Conservation (phyloP, 169 alveolate species). For the Eimeria mitis region DNA sequence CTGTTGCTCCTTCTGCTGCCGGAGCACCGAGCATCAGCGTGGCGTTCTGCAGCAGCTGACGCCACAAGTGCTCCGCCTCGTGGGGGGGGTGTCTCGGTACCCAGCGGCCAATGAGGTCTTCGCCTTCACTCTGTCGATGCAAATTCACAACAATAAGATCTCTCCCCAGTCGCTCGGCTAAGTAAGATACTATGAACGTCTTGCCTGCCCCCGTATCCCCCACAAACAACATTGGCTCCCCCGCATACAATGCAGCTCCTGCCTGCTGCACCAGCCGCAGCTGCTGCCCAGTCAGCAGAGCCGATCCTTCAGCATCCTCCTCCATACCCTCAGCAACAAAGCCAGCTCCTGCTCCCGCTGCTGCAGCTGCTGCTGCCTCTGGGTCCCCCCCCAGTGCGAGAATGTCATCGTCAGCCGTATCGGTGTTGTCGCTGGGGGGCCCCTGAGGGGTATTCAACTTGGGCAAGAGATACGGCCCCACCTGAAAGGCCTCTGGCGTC, state of each 20-base stretch:
- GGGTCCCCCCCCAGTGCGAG: background rate
- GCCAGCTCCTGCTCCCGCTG: background rate
- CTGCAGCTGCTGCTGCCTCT: conserved; percentile 12
- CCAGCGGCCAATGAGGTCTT: conserved; percentile 94
- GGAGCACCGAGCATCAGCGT: background rate
- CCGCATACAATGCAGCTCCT: conserved; percentile 88
- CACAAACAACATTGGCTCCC: conserved; percentile 97
- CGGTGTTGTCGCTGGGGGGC: background rate
- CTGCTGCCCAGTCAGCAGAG: conserved; percentile 86
- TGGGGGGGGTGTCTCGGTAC: conserved; percentile 81
- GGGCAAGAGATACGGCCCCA: conserved; percentile 60
- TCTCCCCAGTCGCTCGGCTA: conserved; percentile 92
- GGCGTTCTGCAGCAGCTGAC: conserved; percentile 20
- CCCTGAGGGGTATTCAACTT: background rate
- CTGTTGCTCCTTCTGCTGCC: background rate
- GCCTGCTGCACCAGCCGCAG: conserved; percentile 91
- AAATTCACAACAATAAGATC: conserved; percentile 96
- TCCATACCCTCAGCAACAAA: conserved; percentile 2
- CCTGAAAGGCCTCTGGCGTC: background rate
- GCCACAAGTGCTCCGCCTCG: conserved; percentile 21
- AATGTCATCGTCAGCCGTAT: background rate
- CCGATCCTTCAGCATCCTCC: conserved; percentile 41
- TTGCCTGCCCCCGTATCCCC: conserved; percentile 99
- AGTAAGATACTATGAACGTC: conserved; percentile 96
- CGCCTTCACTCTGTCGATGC: conserved; percentile 95